phyloP scores from a whole-genome alignment of 2,329 filamentous ascomycete genomes.

The Ophiostoma fasciatum region DNA sequence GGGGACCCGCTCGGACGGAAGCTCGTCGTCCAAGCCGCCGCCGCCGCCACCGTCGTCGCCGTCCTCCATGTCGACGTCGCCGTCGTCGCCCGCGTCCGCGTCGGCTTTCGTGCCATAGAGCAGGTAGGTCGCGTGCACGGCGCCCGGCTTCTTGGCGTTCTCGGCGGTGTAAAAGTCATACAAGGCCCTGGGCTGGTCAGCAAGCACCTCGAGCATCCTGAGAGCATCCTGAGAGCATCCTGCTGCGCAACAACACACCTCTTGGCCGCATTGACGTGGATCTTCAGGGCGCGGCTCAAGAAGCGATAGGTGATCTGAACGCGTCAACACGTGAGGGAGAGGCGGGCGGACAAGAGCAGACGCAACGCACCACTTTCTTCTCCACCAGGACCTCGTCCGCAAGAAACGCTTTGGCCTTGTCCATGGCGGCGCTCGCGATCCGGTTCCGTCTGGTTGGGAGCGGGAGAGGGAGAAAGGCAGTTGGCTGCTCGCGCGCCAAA shows the following conservation, averaged over 20 bases:
- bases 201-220: no score
- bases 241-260: slow-evolving; percentile 50
- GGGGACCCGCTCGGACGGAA: slow-evolving; percentile 33
- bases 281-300: slow-evolving; percentile 65
- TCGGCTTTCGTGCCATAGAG: slow-evolving; percentile 50
- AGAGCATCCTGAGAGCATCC: no score
- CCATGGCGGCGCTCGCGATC: slow-evolving; percentile 23
- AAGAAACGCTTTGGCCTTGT: slow-evolving; percentile 56
- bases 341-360: no score
- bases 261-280: slow-evolving; percentile 80
- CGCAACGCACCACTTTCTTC: slow-evolving; percentile 52
- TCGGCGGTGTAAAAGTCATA: slow-evolving; percentile 69
- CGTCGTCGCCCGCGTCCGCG: slow-evolving; percentile 21
- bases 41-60: slow-evolving; percentile 47
- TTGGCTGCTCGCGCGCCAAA: background rate
- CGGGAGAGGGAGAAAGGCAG: no score
- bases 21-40: slow-evolving; percentile 42
- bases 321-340: slow-evolving; percentile 8
- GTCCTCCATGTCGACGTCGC: slow-evolving; percentile 56
- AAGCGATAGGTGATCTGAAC: slow-evolving; percentile 70
- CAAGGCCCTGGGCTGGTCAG: no score
- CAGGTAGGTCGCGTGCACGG: slow-evolving; percentile 85
- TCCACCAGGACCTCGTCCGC: slow-evolving; percentile 65
- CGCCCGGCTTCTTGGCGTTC: slow-evolving; percentile 57
- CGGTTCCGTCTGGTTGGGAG: background rate